A percentile compares a stretch with the other conserved stretches of the same genome.
These are phyloP conservation scores for Diplocarpon rosae DNA, from an alignment of 2,329 filamentous ascomycete species.

Conservation along the genomic window DNA sequence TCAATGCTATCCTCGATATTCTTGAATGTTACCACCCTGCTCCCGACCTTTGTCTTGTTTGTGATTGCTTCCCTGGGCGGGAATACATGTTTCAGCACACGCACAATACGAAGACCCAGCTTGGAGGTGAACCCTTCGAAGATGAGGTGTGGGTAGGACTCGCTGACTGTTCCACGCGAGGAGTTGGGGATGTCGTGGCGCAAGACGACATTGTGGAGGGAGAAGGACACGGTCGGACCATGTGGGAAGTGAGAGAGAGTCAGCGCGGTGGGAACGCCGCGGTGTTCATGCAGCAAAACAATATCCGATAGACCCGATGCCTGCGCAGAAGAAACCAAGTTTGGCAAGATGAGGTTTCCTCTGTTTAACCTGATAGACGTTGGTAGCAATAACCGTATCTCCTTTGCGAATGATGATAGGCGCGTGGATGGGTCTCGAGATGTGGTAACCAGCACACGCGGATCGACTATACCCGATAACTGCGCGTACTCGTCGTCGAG, in stretches of 20 bases:
- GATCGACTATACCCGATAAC: conserved; percentile 84
- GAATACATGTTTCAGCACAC: conserved; percentile 88
- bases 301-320: conserved; percentile 74
- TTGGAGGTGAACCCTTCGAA: conserved; percentile 86
- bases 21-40: conserved; percentile 83
- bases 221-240: conserved; percentile 79
- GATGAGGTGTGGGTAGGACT: conserved; percentile 87
- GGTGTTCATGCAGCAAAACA: conserved; percentile 80
- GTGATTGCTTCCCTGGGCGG: conserved; percentile 73
- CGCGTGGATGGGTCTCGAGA: conserved; percentile 78
- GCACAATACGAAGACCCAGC: conserved; percentile 72
- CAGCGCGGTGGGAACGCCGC: conserved; percentile 82
- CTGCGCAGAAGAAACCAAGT: conserved; percentile 73
- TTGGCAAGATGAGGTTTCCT: conserved; percentile 78
- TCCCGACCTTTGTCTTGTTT: conserved; percentile 65
- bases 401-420: conserved; percentile 84
- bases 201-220: conserved; percentile 83
- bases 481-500: conserved; percentile 85
- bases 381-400: conserved; percentile 72
- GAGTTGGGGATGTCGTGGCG: conserved; percentile 87
- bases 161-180: conserved; percentile 76
- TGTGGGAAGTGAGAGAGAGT: conserved; percentile 82
- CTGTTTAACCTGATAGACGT: conserved; percentile 83
- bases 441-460: conserved; percentile 81
- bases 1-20: conserved; percentile 92